Conservation (phyloP, 805 yeast species). For the Cyberlindnera suaveolens region DNA sequence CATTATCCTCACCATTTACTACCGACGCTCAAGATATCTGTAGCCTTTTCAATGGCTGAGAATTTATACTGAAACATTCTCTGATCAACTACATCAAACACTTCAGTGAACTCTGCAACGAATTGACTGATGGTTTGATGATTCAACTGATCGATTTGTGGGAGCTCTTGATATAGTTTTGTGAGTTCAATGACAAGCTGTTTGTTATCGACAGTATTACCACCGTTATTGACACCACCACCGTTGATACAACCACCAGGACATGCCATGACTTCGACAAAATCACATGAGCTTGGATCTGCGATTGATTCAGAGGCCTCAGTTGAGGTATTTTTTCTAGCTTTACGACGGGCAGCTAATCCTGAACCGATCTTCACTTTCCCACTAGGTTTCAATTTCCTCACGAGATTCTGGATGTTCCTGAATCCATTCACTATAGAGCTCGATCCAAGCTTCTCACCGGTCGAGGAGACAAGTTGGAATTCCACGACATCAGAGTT, state of each 20-base stretch:
- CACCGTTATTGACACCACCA: conserved; percentile 65
- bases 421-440: conserved; percentile 85
- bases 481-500: conserved; percentile 69
- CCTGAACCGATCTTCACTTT: conserved; percentile 23
- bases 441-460: conserved; percentile 43
- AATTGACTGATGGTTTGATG: conserved; percentile 29
- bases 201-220: conserved; percentile 11
- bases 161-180: conserved; percentile 25
- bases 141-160: conserved; percentile 24
- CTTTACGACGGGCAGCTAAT: conserved; percentile 21
- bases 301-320: conserved; percentile 24
- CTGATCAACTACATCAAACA: conserved; percentile 26
- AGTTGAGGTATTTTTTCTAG: conserved; percentile 6
- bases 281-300: conserved; percentile 66
- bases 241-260: conserved; percentile 98
- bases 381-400: conserved; percentile 46
- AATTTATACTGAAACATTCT: conserved; percentile 43
- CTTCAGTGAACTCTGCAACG: conserved; percentile 28
- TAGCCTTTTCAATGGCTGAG: conserved; percentile 44
- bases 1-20: conserved; percentile 42
- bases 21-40: conserved; percentile 45
- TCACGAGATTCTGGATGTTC: conserved; percentile 87
- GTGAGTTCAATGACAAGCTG: conserved; percentile 19
- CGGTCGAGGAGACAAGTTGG: conserved; percentile 36
- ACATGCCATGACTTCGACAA: conserved; percentile 96